Conservation (phyloP, 129 eudicot genomes). For the Tanacetum coccineum region DNA sequence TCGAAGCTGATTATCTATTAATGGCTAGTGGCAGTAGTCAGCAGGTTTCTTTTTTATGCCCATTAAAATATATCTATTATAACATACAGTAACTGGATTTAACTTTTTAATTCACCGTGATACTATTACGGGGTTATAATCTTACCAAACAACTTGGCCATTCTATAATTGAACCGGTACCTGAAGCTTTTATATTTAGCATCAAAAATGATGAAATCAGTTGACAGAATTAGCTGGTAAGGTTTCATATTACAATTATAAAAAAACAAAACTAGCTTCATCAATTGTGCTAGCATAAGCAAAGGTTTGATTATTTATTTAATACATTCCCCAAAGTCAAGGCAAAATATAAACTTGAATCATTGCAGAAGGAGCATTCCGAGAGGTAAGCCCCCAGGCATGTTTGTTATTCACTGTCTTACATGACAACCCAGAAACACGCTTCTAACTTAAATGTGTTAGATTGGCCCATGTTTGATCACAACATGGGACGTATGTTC, state of each 20-base stretch:
- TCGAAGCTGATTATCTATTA: conserved; percentile 73
- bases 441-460: conserved; percentile 24
- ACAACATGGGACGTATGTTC: conserved; percentile 98
- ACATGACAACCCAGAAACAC: not conserved
- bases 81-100: conserved; percentile 1
- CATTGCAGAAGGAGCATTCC: conserved; percentile 56
- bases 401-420: conserved; percentile 17
- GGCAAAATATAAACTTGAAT: conserved; percentile 68
- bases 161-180: conserved; percentile 82
- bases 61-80: not conserved
- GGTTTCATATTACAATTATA: not conserved
- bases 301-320: conserved; percentile 14
- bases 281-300: not conserved
- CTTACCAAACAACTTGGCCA: conserved; percentile 95
- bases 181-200: conserved; percentile 98
- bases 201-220: conserved; percentile 80
- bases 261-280: not conserved
- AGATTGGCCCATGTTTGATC: conserved; percentile 96
- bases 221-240: conserved; percentile 79
- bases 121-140: conserved; percentile 59
- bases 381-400: conserved; percentile 85
- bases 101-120: conserved; percentile 2
- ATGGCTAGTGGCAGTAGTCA: conserved; percentile 91
- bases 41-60: conserved; percentile 47
- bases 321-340: conserved; percentile 82